A percentile compares a stretch with the other conserved stretches of the same genome.
Evolutionary conservation across 2,329 filamentous ascomycete genomes (phyloP).

Genomic region (Rhynchosporium graminicola): DNA sequence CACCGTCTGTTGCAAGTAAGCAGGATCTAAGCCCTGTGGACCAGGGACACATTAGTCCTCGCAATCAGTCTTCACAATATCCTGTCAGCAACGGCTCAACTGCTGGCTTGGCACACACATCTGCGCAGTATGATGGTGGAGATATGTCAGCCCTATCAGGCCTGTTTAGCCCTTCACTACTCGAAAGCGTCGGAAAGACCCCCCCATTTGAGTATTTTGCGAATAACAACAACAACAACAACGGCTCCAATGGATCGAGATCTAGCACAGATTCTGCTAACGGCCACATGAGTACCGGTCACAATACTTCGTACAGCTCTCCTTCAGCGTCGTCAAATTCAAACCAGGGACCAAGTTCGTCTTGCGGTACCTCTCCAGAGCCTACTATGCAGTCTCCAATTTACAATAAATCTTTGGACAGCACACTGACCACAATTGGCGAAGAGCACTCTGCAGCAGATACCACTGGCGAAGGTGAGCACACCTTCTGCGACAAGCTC

Average conservation of each 20-base stretch:
- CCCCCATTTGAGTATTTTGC: conserved; percentile 44
- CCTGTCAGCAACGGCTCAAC: conserved; percentile 44
- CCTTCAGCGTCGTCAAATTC: conserved; percentile 65
- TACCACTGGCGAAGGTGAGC: conserved; percentile 48
- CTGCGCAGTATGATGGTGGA: conserved; percentile 30
- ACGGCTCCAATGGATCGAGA: conserved; percentile 48
- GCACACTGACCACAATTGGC: conserved; percentile 62
- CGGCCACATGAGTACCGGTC: conserved; percentile 40
- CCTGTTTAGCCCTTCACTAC: conserved; percentile 59
- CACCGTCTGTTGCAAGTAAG: conserved; percentile 28
- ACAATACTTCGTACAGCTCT: conserved; percentile 61
- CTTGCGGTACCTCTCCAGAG: conserved; percentile 77
- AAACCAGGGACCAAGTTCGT: conserved; percentile 60
- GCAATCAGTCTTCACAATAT: conserved; percentile 32
- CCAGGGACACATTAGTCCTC: conserved; percentile 33
- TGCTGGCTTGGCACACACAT: conserved; percentile 29
- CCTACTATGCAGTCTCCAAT: conserved; percentile 69
- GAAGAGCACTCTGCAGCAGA: conserved; percentile 57
- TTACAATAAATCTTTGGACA: conserved; percentile 61
- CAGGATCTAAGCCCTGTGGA: conserved; percentile 32
- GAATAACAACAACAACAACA: conserved; percentile 43
- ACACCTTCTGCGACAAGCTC: conserved; percentile 56
- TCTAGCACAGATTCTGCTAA: conserved; percentile 39
- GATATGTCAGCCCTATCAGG: conserved; percentile 57
- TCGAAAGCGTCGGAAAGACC: conserved; percentile 48